Evolutionary conservation across 1,284 basidiomycete genomes (phyloP).

Genomic region (Amylostereum chailletii): DNA sequence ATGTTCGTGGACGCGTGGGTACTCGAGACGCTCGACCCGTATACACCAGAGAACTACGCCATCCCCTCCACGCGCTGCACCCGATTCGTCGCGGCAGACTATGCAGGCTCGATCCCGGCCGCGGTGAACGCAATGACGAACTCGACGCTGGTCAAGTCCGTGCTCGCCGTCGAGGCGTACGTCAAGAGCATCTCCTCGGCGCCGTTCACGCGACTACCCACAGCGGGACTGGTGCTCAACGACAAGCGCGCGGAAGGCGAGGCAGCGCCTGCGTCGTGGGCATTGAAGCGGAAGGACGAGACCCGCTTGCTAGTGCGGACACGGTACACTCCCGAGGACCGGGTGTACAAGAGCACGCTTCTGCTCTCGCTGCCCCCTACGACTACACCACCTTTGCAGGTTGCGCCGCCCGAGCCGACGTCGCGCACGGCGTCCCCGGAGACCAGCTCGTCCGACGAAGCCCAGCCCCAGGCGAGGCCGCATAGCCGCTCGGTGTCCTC

Average conservation of each 20-base stretch:
- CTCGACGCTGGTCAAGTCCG: slow-evolving; percentile 57
- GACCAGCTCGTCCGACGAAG: slow-evolving; percentile 1
- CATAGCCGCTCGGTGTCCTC: slow-evolving; percentile 11
- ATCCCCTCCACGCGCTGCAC: slow-evolving; percentile 94
- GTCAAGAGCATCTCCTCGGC: slow-evolving; percentile 55
- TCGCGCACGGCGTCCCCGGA: background rate
- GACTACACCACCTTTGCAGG: slow-evolving; percentile 7
- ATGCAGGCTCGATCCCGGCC: slow-evolving; percentile 79
- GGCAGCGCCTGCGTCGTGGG: slow-evolving; percentile 39
- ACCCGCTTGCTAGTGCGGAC: slow-evolving; percentile 43
- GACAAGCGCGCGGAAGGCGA: slow-evolving; percentile 37
- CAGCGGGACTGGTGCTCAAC: slow-evolving; percentile 46
- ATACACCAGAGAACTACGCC: slow-evolving; percentile 89
- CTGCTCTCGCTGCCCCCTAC: slow-evolving; percentile 23
- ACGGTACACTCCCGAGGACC: slow-evolving; percentile 37
- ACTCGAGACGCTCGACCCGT: slow-evolving; percentile 93
- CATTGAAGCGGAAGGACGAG: slow-evolving; percentile 47
- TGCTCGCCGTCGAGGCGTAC: slow-evolving; percentile 64
- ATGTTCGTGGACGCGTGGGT: slow-evolving; percentile 94
- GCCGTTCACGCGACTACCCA: slow-evolving; percentile 61
- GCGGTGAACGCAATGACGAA: slow-evolving; percentile 89
- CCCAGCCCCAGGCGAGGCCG: slow-evolving; percentile 1
- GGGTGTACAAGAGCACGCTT: slow-evolving; percentile 40
- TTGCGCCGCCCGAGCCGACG: slow-evolving; percentile 1
- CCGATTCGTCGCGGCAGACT: slow-evolving; percentile 83